These are phyloP conservation scores for Hortiboletus flavorubellus DNA, from an alignment of 768 basidiomycete species.

Conservation along the genomic window DNA sequence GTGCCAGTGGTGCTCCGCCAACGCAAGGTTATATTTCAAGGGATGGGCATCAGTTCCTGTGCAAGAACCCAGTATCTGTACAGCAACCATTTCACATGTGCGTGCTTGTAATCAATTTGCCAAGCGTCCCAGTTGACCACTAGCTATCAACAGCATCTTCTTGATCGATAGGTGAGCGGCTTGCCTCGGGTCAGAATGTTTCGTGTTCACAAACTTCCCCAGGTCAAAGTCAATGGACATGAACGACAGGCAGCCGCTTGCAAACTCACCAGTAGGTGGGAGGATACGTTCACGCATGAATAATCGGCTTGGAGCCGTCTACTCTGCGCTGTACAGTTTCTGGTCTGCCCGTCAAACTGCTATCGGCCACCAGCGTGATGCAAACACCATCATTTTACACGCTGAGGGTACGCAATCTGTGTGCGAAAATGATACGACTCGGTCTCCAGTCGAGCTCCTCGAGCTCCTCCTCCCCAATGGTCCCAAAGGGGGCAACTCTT, in stretches of 20 bases:
- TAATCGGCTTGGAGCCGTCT: conserved; percentile 58
- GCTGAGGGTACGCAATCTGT: conserved; percentile 21
- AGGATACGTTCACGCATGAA: conserved; percentile 33
- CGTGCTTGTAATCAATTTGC: conserved; percentile 17
- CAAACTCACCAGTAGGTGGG: conserved; percentile 32
- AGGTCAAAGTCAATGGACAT: conserved; percentile 52
- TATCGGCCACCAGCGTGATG: conserved; percentile 38
- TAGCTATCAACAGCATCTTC: conserved; percentile 10
- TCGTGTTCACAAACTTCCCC: not conserved
- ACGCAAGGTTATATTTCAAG: conserved; percentile 46
- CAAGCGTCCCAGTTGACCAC: not conserved
- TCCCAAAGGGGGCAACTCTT: conserved; percentile 43
- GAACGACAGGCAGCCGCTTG: conserved; percentile 40
- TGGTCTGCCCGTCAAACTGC: conserved; percentile 49
- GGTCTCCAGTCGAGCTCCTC: conserved; percentile 45
- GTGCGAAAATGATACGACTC: conserved; percentile 42
- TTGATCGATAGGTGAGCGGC: conserved; percentile 19
- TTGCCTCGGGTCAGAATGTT: not conserved
- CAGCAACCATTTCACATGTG: conserved; percentile 60
- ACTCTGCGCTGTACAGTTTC: conserved; percentile 49
- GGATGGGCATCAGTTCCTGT: conserved; percentile 55
- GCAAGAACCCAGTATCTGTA: conserved; percentile 46
- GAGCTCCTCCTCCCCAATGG: conserved; percentile 32
- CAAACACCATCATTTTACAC: conserved; percentile 55
- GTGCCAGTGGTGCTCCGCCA: conserved; percentile 12